phyloP scores from a whole-genome alignment of 345 rosid species.

The Pseudoturritis turrita region DNA sequence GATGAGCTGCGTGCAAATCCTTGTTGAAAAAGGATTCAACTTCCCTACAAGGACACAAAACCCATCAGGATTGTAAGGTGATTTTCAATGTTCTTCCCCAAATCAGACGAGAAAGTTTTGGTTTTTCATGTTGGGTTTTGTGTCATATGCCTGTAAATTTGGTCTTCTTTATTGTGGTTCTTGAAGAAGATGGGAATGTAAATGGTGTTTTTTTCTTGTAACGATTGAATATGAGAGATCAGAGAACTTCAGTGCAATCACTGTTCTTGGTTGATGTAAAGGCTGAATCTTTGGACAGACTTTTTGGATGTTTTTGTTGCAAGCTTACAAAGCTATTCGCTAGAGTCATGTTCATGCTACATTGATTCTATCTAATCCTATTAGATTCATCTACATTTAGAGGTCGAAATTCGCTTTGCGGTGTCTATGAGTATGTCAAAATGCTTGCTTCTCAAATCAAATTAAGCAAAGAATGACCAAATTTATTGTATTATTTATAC shows the following conservation, averaged over 20 bases:
- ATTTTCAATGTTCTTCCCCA: not conserved
- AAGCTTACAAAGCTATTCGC: not conserved
- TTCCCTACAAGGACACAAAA: not conserved
- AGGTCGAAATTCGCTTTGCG: not conserved
- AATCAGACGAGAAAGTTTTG: not conserved
- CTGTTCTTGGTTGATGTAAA: not conserved
- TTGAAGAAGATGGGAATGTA: not conserved
- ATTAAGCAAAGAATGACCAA: not conserved
- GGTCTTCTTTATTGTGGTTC: not conserved
- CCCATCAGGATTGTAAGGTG: not conserved
- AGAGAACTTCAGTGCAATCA: not conserved
- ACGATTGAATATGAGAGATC: not conserved
- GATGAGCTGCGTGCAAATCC: slow-evolving; percentile 14
- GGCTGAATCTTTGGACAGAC: not conserved
- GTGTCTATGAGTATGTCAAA: not conserved
- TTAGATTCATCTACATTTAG: not conserved
- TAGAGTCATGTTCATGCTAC: not conserved
- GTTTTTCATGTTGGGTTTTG: too few relatives aligned
- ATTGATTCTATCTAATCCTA: not conserved
- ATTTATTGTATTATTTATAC: not conserved
- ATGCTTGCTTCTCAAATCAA: too few relatives aligned
- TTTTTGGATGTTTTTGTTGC: not conserved
- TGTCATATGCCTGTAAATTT: too few relatives aligned
- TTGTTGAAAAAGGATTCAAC: slow-evolving; percentile 14
- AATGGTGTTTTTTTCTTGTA: not conserved